phyloP scores from a whole-genome alignment of 2,329 filamentous ascomycete genomes.

The Dactylellina sp. region DNA sequence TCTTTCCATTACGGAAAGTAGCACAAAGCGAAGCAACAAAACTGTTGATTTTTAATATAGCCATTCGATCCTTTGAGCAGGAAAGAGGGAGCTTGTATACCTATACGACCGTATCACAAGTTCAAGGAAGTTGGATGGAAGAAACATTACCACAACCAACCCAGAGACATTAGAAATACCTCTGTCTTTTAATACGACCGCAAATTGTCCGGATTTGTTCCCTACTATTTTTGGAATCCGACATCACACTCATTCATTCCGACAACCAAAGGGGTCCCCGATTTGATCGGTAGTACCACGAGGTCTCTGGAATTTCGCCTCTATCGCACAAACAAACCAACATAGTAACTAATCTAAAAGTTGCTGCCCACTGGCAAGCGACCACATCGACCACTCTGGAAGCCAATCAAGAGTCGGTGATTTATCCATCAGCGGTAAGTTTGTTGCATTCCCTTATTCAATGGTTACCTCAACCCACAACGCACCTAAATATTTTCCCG shows the following conservation, averaged over 20 bases:
- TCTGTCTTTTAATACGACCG: slow-evolving; percentile 45
- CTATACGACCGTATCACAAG: slow-evolving; percentile 53
- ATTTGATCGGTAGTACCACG: slow-evolving; percentile 51
- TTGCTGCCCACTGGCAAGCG: slow-evolving; percentile 46
- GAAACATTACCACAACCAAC: slow-evolving; percentile 22
- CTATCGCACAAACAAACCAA: slow-evolving; percentile 32
- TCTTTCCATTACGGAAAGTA: slow-evolving; percentile 55
- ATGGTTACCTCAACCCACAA: slow-evolving; percentile 36
- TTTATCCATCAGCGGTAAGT: slow-evolving; percentile 56
- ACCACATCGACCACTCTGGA: slow-evolving; percentile 54
- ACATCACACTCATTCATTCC: slow-evolving; percentile 56
- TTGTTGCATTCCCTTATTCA: slow-evolving; percentile 25
- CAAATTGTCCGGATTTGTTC: slow-evolving; percentile 46
- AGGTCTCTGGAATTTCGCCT: slow-evolving; percentile 45
- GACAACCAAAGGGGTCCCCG: slow-evolving; percentile 41
- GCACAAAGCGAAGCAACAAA: slow-evolving; percentile 54
- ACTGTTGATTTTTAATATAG: slow-evolving; percentile 41
- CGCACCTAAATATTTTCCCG: neutral
- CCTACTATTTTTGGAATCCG: slow-evolving; percentile 54
- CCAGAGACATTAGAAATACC: slow-evolving; percentile 52
- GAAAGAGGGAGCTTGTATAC: slow-evolving; percentile 49
- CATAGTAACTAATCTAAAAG: slow-evolving; percentile 41
- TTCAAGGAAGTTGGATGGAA: slow-evolving; percentile 53
- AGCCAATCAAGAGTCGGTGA: slow-evolving; percentile 56
- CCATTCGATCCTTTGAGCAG: slow-evolving; percentile 40